phyloP scores from a whole-genome alignment of 2,329 filamentous ascomycete species.

The Colletotrichum filicis region DNA sequence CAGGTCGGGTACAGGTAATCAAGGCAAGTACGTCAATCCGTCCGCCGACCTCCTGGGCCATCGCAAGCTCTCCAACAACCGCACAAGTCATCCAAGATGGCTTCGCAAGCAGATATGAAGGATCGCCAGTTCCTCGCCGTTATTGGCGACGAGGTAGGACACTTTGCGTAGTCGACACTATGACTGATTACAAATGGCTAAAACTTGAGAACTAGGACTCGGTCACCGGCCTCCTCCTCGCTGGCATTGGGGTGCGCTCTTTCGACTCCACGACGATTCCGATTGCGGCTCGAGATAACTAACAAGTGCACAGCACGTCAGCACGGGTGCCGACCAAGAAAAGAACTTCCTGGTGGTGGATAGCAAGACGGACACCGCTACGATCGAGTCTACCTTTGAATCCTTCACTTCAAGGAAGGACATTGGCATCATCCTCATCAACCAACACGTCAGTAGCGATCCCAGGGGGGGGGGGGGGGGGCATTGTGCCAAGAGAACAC shows the following conservation, averaged over 20 bases:
- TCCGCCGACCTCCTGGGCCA: slow-evolving; percentile 19
- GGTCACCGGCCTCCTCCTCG: slow-evolving; percentile 93
- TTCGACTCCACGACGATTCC: slow-evolving; percentile 1
- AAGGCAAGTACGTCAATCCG: slow-evolving; percentile 32
- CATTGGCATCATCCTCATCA: slow-evolving; percentile 96
- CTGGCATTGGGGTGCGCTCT: slow-evolving; percentile 84
- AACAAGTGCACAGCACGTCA: slow-evolving; percentile 77
- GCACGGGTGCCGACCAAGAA: slow-evolving; percentile 85
- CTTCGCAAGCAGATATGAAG: slow-evolving; percentile 71
- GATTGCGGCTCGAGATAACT: not conserved
- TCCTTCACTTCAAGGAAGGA: slow-evolving; percentile 92
- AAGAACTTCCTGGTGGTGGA: slow-evolving; percentile 99
- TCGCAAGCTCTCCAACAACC: slow-evolving; percentile 29
- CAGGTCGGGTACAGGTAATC: slow-evolving; percentile 14
- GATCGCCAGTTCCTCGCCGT: slow-evolving; percentile 97
- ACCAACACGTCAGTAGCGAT: slow-evolving; percentile 83
- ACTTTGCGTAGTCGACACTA: slow-evolving; percentile 40
- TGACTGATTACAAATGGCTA: slow-evolving; percentile 38
- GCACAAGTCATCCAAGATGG: slow-evolving; percentile 48
- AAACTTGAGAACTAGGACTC: slow-evolving; percentile 74
- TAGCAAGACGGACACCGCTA: slow-evolving; percentile 86
- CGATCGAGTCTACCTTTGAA: slow-evolving; percentile 92
- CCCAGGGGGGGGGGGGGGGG: not conserved
- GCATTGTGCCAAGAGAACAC: not conserved
- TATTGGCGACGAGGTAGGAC: slow-evolving; percentile 92